These are phyloP conservation scores for Lecanicillium sp. DNA, from an alignment of 2,329 filamentous ascomycete species.

Conservation along the genomic window DNA sequence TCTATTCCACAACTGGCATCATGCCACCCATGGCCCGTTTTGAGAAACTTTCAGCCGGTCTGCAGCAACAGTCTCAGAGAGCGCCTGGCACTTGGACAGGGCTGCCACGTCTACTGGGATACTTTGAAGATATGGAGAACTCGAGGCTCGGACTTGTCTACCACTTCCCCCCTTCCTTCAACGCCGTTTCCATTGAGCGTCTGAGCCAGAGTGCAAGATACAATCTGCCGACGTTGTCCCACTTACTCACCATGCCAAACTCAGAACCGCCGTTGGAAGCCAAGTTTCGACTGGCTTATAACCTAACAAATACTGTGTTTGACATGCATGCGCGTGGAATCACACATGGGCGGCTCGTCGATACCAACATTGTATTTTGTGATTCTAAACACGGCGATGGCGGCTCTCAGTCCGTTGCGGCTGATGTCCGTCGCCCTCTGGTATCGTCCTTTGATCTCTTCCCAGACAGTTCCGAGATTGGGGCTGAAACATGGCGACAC, in stretches of 20 bases:
- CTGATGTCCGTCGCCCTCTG: slow-evolving; percentile 61
- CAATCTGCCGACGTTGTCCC: slow-evolving; percentile 44
- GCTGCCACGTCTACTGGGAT: slow-evolving; percentile 54
- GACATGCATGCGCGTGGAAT: slow-evolving; percentile 64
- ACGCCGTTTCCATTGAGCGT: slow-evolving; percentile 46
- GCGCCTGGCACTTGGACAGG: slow-evolving; percentile 52
- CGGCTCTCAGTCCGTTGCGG: slow-evolving; percentile 33
- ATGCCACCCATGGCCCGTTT: slow-evolving; percentile 58
- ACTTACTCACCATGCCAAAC: slow-evolving; percentile 43
- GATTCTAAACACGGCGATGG: slow-evolving; percentile 34
- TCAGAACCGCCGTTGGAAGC: slow-evolving; percentile 64
- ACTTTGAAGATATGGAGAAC: slow-evolving; percentile 66
- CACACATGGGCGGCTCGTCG: slow-evolving; percentile 62
- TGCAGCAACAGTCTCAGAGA: slow-evolving; percentile 46
- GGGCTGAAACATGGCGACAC: slow-evolving; percentile 31
- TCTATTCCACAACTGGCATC: slow-evolving; percentile 55
- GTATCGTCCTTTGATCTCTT: slow-evolving; percentile 72
- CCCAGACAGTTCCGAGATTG: slow-evolving; percentile 15
- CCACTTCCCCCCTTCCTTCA: slow-evolving; percentile 60
- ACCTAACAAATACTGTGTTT: slow-evolving; percentile 64
- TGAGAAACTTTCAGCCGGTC: slow-evolving; percentile 52
- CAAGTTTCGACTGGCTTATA: slow-evolving; percentile 67
- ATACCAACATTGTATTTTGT: slow-evolving; percentile 61
- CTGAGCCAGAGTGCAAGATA: slow-evolving; percentile 41
- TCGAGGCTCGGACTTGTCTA: slow-evolving; percentile 70